Base-by-base conservation (phyloP, 805 yeast species). In the Wilhelminamyces savonicus region DNA sequence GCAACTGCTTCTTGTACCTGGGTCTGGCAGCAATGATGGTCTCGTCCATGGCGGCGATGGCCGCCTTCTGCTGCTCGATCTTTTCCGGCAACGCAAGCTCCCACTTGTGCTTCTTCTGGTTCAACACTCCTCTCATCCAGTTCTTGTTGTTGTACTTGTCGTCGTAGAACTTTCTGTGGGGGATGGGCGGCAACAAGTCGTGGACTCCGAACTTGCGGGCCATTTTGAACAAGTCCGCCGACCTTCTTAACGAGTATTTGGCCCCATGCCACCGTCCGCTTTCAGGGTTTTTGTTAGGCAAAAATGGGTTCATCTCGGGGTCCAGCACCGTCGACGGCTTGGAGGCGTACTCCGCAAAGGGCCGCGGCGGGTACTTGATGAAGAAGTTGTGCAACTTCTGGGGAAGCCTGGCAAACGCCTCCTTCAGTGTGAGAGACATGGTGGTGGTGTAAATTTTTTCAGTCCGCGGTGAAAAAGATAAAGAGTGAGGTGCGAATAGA, bases 191-290 rank as follows among this genome's bases (percentile, higher is more conserved):
- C 53, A 88, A 62, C 35, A 85, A 62, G 36, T 82, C 86, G 23
- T 76, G 68, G 5, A 88, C 66, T n/a, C 96, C 96, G 44, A 73
- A 82, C 44, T 78, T 73, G 50, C 74, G 69, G 2, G 96, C 96
- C 48, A 82, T 58, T 58, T 88, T 88, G 68, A 71, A 86, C 31
- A 88, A 61, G 40, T 80, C 95, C 13, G 88, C 76, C 48, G 84
- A 87, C 46, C 90, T 74, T 60, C 95, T 74, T 48, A 79, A 62
- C 7, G 95, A 83, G 57, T 74, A 83, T 42, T 76, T 69, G 16
- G 97, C 84, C 35, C 76, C 75, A 46, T 84, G 94, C 62, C 78
- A 75, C 43, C 61, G 67, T n/a, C 81, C 74, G 14, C 94, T 85
- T 14, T 81, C 73, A 13, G 94, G 86, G 54, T 87, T 87, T 48